Evolutionary conservation across 2,329 filamentous ascomycete species (phyloP).

Genomic region (Leptoxyphium fumago): DNA sequence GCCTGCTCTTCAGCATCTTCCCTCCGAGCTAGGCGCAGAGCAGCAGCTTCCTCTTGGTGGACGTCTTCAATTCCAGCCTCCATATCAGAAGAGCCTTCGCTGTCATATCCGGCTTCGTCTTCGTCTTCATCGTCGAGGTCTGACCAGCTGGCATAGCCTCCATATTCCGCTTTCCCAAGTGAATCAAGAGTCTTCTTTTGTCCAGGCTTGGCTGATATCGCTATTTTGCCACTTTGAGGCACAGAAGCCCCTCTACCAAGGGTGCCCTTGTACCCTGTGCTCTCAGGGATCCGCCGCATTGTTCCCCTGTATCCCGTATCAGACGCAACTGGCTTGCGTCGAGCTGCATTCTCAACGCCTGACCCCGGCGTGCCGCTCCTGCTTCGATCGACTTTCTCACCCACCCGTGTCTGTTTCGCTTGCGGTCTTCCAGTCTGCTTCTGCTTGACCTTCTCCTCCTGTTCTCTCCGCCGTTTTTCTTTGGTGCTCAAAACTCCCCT

Average conservation of each 20-base stretch:
- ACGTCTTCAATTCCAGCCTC: conserved; percentile 62
- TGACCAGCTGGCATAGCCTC: conserved; percentile 25
- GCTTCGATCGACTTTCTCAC: conserved; percentile 10
- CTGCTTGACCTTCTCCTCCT: conserved; percentile 29
- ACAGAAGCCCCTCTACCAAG: conserved; percentile 15
- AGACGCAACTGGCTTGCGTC: conserved; percentile 15
- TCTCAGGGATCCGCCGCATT: conserved; percentile 3
- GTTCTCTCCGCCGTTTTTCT: conserved; percentile 28
- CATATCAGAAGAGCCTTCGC: conserved; percentile 61
- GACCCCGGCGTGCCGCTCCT: conserved; percentile 13
- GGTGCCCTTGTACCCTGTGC: conserved; percentile 28
- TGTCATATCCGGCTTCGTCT: conserved; percentile 48
- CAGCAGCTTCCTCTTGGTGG: conserved; percentile 52
- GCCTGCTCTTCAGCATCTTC: conserved; percentile 48
- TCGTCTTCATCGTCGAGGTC: conserved; percentile 27
- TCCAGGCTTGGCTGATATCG: conserved; percentile 20
- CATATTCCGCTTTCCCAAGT: conserved; percentile 19
- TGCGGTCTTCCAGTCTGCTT: conserved; percentile 19
- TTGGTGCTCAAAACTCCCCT: conserved; percentile 32
- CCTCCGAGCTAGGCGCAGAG: conserved; percentile 45
- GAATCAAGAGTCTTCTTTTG: conserved; percentile 18
- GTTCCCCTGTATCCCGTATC: conserved; percentile 18
- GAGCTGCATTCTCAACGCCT: conserved; percentile 3
- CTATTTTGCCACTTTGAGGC: conserved; percentile 8
- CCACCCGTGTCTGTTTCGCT: conserved; percentile 11